Conservation (phyloP, 1,284 basidiomycete genomes). For the Phylloboletellus chloephorus region DNA sequence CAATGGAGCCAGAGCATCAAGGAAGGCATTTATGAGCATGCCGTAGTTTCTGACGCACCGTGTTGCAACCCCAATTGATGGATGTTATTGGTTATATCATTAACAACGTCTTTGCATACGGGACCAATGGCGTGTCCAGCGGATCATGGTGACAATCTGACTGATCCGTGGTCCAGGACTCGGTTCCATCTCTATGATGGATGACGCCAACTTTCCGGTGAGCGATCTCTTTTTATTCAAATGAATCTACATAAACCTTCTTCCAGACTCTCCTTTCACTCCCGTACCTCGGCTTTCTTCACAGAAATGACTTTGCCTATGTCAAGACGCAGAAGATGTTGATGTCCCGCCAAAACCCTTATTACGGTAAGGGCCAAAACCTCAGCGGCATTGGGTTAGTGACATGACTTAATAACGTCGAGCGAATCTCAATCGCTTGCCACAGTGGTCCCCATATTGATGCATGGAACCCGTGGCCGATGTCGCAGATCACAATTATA, state of each 20-base stretch:
- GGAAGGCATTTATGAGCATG: constrained; percentile 59
- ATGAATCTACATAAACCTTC: constrained; percentile 3
- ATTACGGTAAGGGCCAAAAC: constrained; percentile 56
- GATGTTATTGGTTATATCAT: constrained; percentile 39
- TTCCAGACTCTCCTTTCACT: constrained; percentile 66
- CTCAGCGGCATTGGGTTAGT: constrained; percentile 66
- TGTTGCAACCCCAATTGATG: constrained; percentile 4
- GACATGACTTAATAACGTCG: neutral
- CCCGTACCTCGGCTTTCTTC: constrained; percentile 72
- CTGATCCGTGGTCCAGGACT: constrained; percentile 38
- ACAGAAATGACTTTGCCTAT: constrained; percentile 53
- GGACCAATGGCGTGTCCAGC: constrained; percentile 54
- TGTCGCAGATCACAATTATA: constrained; percentile 71
- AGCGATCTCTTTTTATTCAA: constrained; percentile 21
- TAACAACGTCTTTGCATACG: constrained; percentile 68
- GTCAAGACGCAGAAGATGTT: constrained; percentile 56
- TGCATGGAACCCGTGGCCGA: constrained; percentile 74
- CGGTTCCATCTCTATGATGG: constrained; percentile 70
- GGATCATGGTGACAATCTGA: neutral
- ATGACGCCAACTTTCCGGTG: constrained; percentile 78
- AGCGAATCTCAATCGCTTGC: constrained; percentile 5
- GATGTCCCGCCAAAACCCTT: constrained; percentile 62
- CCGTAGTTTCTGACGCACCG: constrained; percentile 36
- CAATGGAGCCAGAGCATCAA: constrained; percentile 56
- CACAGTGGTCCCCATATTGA: constrained; percentile 67